Base-by-base conservation (phyloP, 352 stramenopile genomes). In the Sclerospora graminicola region DNA sequence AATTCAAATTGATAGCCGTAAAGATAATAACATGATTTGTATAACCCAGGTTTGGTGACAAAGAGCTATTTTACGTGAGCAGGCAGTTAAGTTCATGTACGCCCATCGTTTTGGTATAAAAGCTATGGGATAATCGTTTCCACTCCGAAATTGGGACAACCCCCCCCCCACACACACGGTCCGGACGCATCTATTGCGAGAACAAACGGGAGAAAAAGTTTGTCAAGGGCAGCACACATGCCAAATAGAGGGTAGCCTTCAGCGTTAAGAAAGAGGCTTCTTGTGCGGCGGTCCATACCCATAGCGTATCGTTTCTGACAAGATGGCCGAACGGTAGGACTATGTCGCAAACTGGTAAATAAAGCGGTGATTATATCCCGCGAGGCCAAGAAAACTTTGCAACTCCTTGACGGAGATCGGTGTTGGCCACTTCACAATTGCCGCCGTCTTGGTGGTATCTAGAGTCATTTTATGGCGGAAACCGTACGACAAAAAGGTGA, bases 11-110 rank as follows among this genome's bases (percentile, higher is more conserved):
- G 13, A 0, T 24, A 2, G 5, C 41, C 48, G 31, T 51, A 35
- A 5, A 50, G 39, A 16, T 50, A 58, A 30, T 57, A 34, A 14
- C 34, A 21, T 19, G 33, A 54, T 16, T 51, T 46, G 4, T 45
- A 26, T 0, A 54, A 30, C 2, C 32, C 54, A 8, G 36, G 6
- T 18, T 51, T 51, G 11, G 58, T 63, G 3, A 38, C 39, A 14
- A 51, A 28, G 1, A 54, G 14, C 33, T 63, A 30, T 4, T 57
- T 57, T 11, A 23, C 32, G n/a, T 38, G 41, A 8, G 8, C 10
- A 0, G 41, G 36, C 30, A 47, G 9, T 35, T 36, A 4, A 19
- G 6, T 29, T 47, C 21, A 20, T 30, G 1, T 1, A 31, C 8
- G 6, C 21, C 27, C 2, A 53, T 20, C 30, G 41, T 20, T 42